These are phyloP conservation scores for Candida verbasci DNA, from an alignment of 805 yeast genomes.

Conservation along the genomic window DNA sequence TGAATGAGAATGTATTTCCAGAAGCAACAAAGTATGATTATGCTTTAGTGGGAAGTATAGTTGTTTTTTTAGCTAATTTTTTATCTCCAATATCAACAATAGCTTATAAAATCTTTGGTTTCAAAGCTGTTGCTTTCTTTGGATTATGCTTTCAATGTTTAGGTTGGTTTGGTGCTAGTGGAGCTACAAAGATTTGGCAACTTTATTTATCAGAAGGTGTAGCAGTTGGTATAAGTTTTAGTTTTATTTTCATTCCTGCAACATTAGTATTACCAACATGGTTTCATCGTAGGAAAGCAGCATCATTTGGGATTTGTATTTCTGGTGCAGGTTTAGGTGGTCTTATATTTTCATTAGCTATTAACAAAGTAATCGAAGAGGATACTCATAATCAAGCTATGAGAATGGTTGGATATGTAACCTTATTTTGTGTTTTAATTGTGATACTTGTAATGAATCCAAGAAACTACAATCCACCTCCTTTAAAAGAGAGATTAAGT, in stretches of 20 bases:
- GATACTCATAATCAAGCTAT: constrained; percentile 40
- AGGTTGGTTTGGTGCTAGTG: constrained; percentile 49
- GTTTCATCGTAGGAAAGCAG: constrained; percentile 42
- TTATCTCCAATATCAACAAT: constrained; percentile 50
- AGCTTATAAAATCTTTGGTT: constrained; percentile 46
- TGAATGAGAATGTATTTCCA: constrained; percentile 30
- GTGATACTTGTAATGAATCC: constrained; percentile 44
- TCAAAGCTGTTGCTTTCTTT: constrained; percentile 39
- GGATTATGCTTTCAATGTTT: constrained; percentile 44
- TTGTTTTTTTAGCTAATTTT: constrained; percentile 52
- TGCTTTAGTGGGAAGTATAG: constrained; percentile 49
- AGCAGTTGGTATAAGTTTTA: constrained; percentile 45
- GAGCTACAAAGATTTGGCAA: constrained; percentile 47
- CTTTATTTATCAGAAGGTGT: constrained; percentile 50
- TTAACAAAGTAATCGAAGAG: constrained; percentile 33
- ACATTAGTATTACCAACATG: constrained; percentile 44
- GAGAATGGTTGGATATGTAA: constrained; percentile 33
- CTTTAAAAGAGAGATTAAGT: constrained; percentile 19
- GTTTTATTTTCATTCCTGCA: constrained; percentile 40
- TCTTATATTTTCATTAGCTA: constrained; percentile 41
- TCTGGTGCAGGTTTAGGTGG: constrained; percentile 54
- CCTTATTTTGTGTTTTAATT: constrained; percentile 26
- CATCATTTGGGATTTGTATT: constrained; percentile 46
- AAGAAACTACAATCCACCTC: constrained; percentile 29
- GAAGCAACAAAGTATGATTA: constrained; percentile 43